Evolutionary conservation across 306 rosid species (phyloP).

Genomic region (Gleditsia sinensis): DNA sequence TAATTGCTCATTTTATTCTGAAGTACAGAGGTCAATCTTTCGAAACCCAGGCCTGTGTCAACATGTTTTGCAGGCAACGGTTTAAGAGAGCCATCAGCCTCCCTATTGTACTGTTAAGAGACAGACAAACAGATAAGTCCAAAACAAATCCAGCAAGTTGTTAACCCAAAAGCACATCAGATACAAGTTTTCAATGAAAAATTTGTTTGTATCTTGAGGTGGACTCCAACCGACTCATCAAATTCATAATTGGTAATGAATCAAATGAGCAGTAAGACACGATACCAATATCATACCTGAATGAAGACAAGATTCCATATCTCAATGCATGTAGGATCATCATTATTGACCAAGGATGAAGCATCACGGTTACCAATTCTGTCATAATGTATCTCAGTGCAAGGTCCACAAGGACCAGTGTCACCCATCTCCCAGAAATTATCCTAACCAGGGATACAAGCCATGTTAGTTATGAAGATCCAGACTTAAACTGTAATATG

Average conservation of each 20-base stretch:
- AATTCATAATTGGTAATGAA: not conserved
- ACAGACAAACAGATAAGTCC: constrained; percentile 5
- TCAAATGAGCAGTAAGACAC: not conserved
- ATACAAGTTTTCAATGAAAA: not conserved
- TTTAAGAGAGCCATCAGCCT: constrained; percentile 84
- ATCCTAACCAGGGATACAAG: constrained; percentile 59
- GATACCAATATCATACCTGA: constrained; percentile 60
- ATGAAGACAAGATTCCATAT: constrained; percentile 98
- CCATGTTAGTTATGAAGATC: constrained; percentile 20
- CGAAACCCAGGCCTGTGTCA: constrained; percentile 96
- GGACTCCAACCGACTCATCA: constrained; percentile 20
- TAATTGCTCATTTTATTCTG: constrained; percentile 95
- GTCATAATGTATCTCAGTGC: constrained; percentile 96
- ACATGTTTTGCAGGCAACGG: constrained; percentile 95
- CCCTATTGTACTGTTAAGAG: constrained; percentile 78
- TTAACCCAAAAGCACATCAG: constrained; percentile 9
- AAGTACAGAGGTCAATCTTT: constrained; percentile 86
- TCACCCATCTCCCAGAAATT: constrained; percentile 99
- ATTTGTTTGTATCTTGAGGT: not conserved
- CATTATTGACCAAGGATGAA: constrained; percentile 85
- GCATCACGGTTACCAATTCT: constrained; percentile 96
- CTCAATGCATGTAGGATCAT: constrained; percentile 96
- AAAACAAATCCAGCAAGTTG: not conserved
- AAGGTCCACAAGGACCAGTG: constrained; percentile 99
- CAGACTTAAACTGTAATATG: not conserved